Percentiles rank a stretch among this genome's conserved stretches.
phyloP scores from a whole-genome alignment of 805 yeast genomes.

The Yamadazyma akitaensis region DNA sequence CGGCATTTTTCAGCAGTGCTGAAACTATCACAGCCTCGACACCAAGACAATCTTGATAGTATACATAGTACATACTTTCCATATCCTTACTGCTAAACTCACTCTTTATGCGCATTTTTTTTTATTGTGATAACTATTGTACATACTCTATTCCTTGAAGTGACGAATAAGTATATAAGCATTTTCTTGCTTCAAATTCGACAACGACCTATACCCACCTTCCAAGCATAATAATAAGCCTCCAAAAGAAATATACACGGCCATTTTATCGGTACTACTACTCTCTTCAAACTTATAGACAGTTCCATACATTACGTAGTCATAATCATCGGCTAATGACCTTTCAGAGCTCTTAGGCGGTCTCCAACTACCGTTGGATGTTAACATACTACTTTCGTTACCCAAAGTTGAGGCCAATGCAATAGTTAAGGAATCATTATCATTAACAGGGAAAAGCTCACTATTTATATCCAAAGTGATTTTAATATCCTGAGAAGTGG shows the following conservation, averaged over 20 bases:
- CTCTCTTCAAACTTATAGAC: slow-evolving; percentile 95
- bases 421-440: slow-evolving; percentile 75
- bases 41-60: too few relatives aligned
- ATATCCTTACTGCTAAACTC: neutral
- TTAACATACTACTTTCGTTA: slow-evolving; percentile 42
- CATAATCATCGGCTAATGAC: slow-evolving; percentile 93
- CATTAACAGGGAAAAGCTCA: slow-evolving; percentile 82
- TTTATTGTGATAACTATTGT: neutral
- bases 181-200: slow-evolving; percentile 88
- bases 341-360: slow-evolving; percentile 82
- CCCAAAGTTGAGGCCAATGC: slow-evolving; percentile 78
- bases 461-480: slow-evolving; percentile 87
- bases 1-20: too few relatives aligned
- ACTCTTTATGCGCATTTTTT: neutral
- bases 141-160: slow-evolving; percentile 34
- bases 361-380: slow-evolving; percentile 67
- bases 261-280: slow-evolving; percentile 58
- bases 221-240: slow-evolving; percentile 91
- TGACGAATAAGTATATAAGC: slow-evolving; percentile 87
- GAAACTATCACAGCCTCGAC: too few relatives aligned
- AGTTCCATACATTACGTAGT: slow-evolving; percentile 97
- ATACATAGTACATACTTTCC: neutral
- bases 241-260: slow-evolving; percentile 93
- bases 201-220: slow-evolving; percentile 88
- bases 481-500: slow-evolving; percentile 74